phyloP scores from a whole-genome alignment of 306 rosid species.

The Lotus japonicus region DNA sequence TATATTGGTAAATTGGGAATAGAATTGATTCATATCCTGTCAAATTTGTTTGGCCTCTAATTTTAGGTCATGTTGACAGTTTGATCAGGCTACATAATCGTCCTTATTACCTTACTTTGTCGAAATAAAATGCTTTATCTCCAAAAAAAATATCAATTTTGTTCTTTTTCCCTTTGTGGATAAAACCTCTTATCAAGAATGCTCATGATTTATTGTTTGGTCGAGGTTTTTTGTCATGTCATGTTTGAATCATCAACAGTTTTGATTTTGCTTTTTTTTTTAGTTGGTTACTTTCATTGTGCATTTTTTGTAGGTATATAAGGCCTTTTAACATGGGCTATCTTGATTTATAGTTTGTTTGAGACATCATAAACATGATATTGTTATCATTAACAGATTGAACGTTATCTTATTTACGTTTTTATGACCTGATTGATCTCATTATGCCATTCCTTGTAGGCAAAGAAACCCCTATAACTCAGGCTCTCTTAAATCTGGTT shows the following conservation, averaged over 20 bases:
- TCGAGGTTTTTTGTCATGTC: conserved; percentile 8
- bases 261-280: not conserved
- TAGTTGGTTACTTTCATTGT: conserved; percentile 5
- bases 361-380: not conserved
- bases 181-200: too few relatives aligned
- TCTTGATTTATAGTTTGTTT: conserved; percentile 5
- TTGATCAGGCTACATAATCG: too few relatives aligned
- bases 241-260: not conserved
- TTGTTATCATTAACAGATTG: not conserved
- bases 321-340: conserved; percentile 35
- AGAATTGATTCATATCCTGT: too few relatives aligned
- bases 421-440: not conserved
- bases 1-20: too few relatives aligned
- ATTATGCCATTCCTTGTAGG: conserved; percentile 39
- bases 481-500: too few relatives aligned
- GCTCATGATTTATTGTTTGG: not conserved
- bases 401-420: not conserved
- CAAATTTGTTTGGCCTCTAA: too few relatives aligned
- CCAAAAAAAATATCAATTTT: not conserved
- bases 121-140: too few relatives aligned
- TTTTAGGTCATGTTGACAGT: too few relatives aligned
- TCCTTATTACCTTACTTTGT: not conserved
- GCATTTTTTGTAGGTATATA: conserved; percentile 31
- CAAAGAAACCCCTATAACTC: conserved; percentile 58
- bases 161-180: not conserved